phyloP scores from a whole-genome alignment of 1,284 basidiomycete species.

The Cerrena zonata region DNA sequence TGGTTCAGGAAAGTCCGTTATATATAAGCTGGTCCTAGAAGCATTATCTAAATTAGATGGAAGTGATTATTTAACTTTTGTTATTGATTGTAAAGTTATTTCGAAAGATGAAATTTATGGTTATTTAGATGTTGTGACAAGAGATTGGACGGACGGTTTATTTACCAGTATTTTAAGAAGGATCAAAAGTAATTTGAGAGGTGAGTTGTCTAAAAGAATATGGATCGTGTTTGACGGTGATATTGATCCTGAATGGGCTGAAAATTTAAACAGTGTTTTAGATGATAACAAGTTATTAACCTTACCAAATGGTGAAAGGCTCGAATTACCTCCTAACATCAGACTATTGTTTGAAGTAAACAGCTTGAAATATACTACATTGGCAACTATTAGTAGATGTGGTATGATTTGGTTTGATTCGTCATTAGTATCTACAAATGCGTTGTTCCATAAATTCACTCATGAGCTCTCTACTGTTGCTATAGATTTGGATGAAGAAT shows the following conservation, averaged over 20 bases:
- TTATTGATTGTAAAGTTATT: constrained; percentile 99
- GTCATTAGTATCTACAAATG: constrained; percentile 83
- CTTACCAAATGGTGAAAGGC: constrained; percentile 94
- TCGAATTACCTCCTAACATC: constrained; percentile 94
- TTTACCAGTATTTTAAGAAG: constrained; percentile 97
- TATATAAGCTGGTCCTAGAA: constrained; percentile 90
- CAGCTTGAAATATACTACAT: constrained; percentile 92
- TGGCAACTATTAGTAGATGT: constrained; percentile 98
- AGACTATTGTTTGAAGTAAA: constrained; percentile 99
- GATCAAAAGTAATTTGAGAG: constrained; percentile 97
- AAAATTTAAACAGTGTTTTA: constrained; percentile 97
- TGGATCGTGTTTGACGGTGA: constrained; percentile 99
- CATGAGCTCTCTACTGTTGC: constrained; percentile 70
- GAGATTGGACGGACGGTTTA: constrained; percentile 98
- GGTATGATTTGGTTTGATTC: constrained; percentile 99
- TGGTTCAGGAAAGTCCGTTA: constrained; percentile 94
- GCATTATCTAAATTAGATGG: constrained; percentile 91
- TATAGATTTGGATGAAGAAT: constrained; percentile 90
- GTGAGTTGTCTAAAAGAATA: constrained; percentile 92
- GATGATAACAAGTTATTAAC: constrained; percentile 99
- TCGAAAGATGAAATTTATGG: constrained; percentile 98
- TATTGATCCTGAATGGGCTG: constrained; percentile 99
- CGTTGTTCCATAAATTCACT: constrained; percentile 91
- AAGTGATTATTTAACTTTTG: constrained; percentile 87
- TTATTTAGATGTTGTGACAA: constrained; percentile 92